Evolutionary conservation across 2,329 filamentous ascomycete species (phyloP), one percentile per base, ranked within the genome.

Genomic region (Cladosporium sp.): DNA sequence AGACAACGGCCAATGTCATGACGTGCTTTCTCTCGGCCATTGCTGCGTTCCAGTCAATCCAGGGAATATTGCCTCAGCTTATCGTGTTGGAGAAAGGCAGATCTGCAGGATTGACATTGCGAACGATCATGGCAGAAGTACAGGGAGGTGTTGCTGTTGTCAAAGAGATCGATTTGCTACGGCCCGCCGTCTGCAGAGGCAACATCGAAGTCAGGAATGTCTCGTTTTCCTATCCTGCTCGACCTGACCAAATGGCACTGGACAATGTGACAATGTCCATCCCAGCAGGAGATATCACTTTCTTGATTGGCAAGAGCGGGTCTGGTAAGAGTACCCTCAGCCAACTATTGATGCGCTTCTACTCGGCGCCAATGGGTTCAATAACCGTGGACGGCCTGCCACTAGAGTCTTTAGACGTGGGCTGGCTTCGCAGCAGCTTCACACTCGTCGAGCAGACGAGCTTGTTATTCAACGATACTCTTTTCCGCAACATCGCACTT

Each of bases 251-350:
- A 15, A 63, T 68, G 0, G 83, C 84, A 1, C 73, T 96, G 8
- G 68, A 78, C 1, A 69, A 78, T 6, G 78, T 80, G 0, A 83
- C 76, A 0, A 77, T 96, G 53, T 78, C 76, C 56, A 92, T 97
- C 51, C 79, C 83, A 0, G 76, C 84, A 0, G 84, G 86, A 0
- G 75, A 86, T 54, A 82, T 85, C 3, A 88, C 83, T 0, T 96
- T 93, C 61, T 75, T 97, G 2, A 80, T 96, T 43, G 93, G 92
- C 0, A 79, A 78, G 59, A 95, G 89, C 61, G 93, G 93, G 0
- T 95, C 88, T 2, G 92, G 92, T 0, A 97, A 97, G 67, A 95
- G 89, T 58, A 97, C 92, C 0, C 63, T 97, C 1, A 84, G 85
- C 1, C 89, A 88, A 62, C 75, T 97, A 0, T 74, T 97, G 0